phyloP scores from a whole-genome alignment of 768 basidiomycete species.

The Rhodotorula graminis region DNA sequence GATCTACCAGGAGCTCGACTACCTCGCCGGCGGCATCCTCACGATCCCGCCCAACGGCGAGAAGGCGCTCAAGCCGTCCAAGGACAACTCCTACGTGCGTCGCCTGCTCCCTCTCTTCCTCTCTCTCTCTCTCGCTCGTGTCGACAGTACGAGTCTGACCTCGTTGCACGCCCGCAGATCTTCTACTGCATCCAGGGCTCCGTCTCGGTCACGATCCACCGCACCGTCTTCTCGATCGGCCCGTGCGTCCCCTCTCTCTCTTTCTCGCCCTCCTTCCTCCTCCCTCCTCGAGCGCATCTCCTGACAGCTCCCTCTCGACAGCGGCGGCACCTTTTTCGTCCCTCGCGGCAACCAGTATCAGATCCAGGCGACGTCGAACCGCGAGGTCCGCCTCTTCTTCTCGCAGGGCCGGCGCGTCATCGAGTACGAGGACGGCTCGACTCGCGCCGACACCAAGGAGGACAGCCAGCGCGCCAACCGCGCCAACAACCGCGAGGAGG shows the following conservation, averaged over 20 bases:
- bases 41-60: constrained; percentile 69
- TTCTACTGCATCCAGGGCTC: constrained; percentile 84
- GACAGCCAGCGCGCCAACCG: constrained; percentile 3
- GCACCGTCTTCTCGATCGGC: constrained; percentile 66
- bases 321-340: constrained; percentile 38
- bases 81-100: constrained; percentile 88
- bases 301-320: neutral
- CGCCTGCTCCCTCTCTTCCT: neutral
- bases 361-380: constrained; percentile 50
- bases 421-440: constrained; percentile 22
- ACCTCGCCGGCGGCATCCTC: constrained; percentile 84
- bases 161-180: constrained; percentile 49
- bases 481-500: too few species aligned
- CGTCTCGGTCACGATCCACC: constrained; percentile 76
- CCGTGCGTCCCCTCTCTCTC: constrained; percentile 14
- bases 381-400: constrained; percentile 81
- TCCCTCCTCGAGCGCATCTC: neutral
- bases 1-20: constrained; percentile 83
- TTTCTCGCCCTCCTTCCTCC: neutral
- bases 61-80: constrained; percentile 81
- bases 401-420: constrained; percentile 63
- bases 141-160: neutral
- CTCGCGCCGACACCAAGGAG: constrained; percentile 14
- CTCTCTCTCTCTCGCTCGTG: too few species aligned
- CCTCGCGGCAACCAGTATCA: constrained; percentile 36